Percentiles rank a stretch among this genome's conserved stretches.
Evolutionary conservation across 169 alveolate genomes (phyloP).

Genomic region (Miamiensis avidus): DNA sequence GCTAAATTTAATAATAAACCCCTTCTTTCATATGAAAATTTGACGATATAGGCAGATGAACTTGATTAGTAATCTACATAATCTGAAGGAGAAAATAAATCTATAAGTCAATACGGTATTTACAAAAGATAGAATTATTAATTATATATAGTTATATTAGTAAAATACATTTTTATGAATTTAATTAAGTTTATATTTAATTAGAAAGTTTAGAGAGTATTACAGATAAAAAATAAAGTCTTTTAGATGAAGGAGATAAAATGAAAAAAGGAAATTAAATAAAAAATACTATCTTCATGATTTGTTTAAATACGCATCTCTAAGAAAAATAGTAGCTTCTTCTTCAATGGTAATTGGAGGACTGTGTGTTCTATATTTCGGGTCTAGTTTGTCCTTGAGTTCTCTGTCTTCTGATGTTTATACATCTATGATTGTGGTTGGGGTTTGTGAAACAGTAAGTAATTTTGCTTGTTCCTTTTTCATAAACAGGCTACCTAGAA

Average conservation of each 20-base stretch:
- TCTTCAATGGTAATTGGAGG: neutral
- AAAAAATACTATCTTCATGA: neutral
- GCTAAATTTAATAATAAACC: neutral
- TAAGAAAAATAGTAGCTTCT: neutral
- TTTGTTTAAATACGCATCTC: neutral
- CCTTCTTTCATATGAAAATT: neutral
- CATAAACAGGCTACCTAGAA: neutral
- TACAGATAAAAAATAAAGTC: neutral
- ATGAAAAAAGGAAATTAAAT: too few species aligned
- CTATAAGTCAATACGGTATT: too few species aligned
- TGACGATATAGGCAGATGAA: neutral
- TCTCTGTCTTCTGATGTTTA: neutral
- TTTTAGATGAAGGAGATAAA: neutral
- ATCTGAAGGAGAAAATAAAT: neutral
- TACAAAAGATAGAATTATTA: neutral
- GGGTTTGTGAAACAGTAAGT: neutral
- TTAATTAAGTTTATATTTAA: too few species aligned
- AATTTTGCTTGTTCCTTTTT: neutral
- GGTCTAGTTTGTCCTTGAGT: neutral
- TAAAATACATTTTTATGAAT: too few species aligned
- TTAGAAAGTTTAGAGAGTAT: neutral
- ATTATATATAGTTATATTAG: too few species aligned
- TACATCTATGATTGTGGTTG: neutral
- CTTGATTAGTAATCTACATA: too few species aligned
- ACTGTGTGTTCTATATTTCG: neutral